Percentiles rank a stretch among this genome's conserved stretches.
Conservation (phyloP, 495 filamentous ascomycete genomes). For the Lineolata rhizophorae region DNA sequence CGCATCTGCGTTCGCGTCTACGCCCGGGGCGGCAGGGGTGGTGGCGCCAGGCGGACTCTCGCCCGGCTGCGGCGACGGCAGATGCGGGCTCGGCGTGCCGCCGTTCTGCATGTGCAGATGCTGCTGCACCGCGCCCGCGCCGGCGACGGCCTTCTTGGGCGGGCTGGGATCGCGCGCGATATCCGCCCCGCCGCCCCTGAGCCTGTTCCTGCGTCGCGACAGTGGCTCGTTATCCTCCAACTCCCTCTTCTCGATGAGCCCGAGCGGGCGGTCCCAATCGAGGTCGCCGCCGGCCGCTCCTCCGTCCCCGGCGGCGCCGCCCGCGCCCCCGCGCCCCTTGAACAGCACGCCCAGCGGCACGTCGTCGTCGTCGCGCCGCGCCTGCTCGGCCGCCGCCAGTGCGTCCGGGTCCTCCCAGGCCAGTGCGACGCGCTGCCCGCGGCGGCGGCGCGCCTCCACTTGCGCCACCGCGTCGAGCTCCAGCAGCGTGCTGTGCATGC, state of each 20-base stretch:
- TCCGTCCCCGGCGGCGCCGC: constrained; percentile 5
- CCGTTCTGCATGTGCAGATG: background rate
- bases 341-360: constrained; percentile 71
- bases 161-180: constrained; percentile 11
- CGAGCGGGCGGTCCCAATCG: constrained; percentile 41
- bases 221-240: constrained; percentile 85
- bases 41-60: background rate
- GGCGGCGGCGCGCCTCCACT: constrained; percentile 52
- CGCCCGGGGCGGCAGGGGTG: constrained; percentile 13
- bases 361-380: constrained; percentile 44
- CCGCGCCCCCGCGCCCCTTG: constrained; percentile 18
- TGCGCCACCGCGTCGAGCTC: constrained; percentile 83
- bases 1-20: constrained; percentile 27
- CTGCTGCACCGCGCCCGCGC: constrained; percentile 1
- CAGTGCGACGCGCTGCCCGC: constrained; percentile 52
- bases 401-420: constrained; percentile 65
- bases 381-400: constrained; percentile 22
- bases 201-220: constrained; percentile 51
- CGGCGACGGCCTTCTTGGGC: constrained; percentile 9
- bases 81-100: background rate
- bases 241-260: constrained; percentile 64
- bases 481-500: constrained; percentile 72
- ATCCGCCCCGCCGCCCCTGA: constrained; percentile 33
- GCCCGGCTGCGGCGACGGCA: background rate
- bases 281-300: constrained; percentile 2